phyloP scores from a whole-genome alignment of 345 rosid species.

The Erodium maritimum region DNA sequence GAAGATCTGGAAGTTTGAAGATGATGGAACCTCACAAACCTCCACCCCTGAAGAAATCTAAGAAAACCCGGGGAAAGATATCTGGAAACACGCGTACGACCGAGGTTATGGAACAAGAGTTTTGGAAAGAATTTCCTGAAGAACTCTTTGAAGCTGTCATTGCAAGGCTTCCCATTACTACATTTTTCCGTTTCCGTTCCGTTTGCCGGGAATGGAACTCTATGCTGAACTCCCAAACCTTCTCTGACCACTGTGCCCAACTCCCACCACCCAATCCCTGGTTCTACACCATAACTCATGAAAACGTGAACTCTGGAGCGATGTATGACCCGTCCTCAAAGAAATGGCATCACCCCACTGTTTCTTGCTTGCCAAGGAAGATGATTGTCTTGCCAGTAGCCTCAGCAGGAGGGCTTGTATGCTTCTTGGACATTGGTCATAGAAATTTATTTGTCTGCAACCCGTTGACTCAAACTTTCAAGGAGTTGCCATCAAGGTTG shows the following conservation, averaged over 20 bases:
- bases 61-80: slow-evolving; percentile 49
- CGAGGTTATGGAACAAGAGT: slow-evolving; percentile 62
- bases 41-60: slow-evolving; percentile 56
- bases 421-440: slow-evolving; percentile 89
- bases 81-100: slow-evolving; percentile 18
- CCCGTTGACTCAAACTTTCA: slow-evolving; percentile 70
- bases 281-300: slow-evolving; percentile 91
- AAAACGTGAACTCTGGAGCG: slow-evolving; percentile 75
- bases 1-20: slow-evolving; percentile 51
- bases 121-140: slow-evolving; percentile 91
- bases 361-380: slow-evolving; percentile 59
- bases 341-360: slow-evolving; percentile 81
- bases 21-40: slow-evolving; percentile 63
- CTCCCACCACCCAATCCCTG: slow-evolving; percentile 53
- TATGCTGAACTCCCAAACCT: slow-evolving; percentile 56
- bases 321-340: slow-evolving; percentile 69
- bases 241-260: slow-evolving; percentile 56
- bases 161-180: slow-evolving; percentile 76
- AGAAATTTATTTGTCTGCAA: slow-evolving; percentile 79
- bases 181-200: slow-evolving; percentile 77
- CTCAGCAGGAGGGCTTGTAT: slow-evolving; percentile 93
- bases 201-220: slow-evolving; percentile 87
- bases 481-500: slow-evolving; percentile 82
- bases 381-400: slow-evolving; percentile 77
- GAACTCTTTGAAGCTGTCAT: slow-evolving; percentile 87